phyloP scores from a whole-genome alignment of 495 filamentous ascomycete genomes.

The Jackrogersella multiformis region DNA sequence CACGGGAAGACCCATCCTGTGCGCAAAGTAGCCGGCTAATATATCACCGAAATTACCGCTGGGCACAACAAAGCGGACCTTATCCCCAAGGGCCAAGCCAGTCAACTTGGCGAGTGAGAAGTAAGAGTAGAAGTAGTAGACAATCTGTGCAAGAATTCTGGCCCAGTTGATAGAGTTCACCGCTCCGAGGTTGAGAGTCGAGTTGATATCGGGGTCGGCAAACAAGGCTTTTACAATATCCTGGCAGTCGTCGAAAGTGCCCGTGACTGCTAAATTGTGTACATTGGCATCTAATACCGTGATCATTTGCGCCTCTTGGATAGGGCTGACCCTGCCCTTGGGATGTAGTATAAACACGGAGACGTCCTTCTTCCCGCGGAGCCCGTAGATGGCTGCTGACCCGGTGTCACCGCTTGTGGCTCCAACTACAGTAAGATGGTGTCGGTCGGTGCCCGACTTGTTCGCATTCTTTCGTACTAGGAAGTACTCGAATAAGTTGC shows the following conservation, averaged over 20 bases:
- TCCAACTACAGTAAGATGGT: slow-evolving; percentile 90
- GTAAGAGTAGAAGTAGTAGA: slow-evolving; percentile 92
- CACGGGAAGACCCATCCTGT: slow-evolving; percentile 86
- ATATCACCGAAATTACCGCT: slow-evolving; percentile 98
- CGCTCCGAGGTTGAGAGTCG: slow-evolving; percentile 77
- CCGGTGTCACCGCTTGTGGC: slow-evolving; percentile 96
- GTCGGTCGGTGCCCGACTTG: slow-evolving; percentile 73
- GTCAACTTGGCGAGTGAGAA: slow-evolving; percentile 72
- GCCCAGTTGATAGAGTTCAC: slow-evolving; percentile 94
- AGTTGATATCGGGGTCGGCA: slow-evolving; percentile 77
- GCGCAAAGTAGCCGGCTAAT: slow-evolving; percentile 90
- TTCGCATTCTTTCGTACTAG: slow-evolving; percentile 81
- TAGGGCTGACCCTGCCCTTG: slow-evolving; percentile 80
- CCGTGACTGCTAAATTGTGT: slow-evolving; percentile 84
- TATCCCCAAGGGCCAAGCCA: slow-evolving; percentile 61
- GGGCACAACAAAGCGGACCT: slow-evolving; percentile 83
- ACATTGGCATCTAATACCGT: slow-evolving; percentile 87
- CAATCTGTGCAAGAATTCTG: slow-evolving; percentile 91
- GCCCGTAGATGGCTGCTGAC: slow-evolving; percentile 94
- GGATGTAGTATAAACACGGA: slow-evolving; percentile 90
- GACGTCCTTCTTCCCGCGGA: slow-evolving; percentile 96
- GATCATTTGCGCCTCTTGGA: slow-evolving; percentile 97
- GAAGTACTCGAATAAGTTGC: slow-evolving; percentile 97
- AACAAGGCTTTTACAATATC: slow-evolving; percentile 96
- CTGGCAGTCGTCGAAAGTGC: slow-evolving; percentile 96